Percentiles rank a stretch among this genome's conserved stretches.
Conservation (phyloP, 75 land plant genomes). For the Sequoia sempervirens region DNA sequence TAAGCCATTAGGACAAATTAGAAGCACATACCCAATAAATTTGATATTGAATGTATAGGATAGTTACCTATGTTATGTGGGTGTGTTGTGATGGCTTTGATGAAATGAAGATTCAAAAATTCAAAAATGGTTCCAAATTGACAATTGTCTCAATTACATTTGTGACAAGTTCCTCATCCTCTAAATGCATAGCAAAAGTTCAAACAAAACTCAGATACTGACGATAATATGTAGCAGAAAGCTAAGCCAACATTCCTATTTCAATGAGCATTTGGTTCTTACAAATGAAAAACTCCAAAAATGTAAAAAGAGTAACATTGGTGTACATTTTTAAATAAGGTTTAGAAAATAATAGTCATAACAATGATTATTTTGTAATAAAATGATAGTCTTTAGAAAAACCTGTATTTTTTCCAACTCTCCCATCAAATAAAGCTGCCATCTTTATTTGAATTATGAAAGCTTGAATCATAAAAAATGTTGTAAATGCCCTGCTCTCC, state of each 20-base stretch:
- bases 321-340: not conserved
- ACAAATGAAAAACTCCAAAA: not conserved
- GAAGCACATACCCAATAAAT: no score
- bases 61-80: constrained; percentile 48
- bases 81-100: constrained; percentile 54
- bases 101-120: constrained; percentile 75
- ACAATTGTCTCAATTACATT: constrained; percentile 92
- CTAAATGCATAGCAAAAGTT: constrained; percentile 29
- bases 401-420: no score
- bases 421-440: no score
- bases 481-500: no score
- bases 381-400: no score
- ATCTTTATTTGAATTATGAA: no score
- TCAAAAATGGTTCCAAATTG: constrained; percentile 74
- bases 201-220: constrained; percentile 2
- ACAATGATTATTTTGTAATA: not conserved
- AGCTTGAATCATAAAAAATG: no score
- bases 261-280: constrained; percentile 4
- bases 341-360: not conserved
- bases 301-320: not conserved
- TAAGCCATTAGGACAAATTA: no score
- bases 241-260: not conserved
- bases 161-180: constrained; percentile 97
- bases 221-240: not conserved
- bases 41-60: not conserved